Base-by-base conservation (phyloP, 2,329 filamentous ascomycete species). In the Beauveria scarabaeidicola region DNA sequence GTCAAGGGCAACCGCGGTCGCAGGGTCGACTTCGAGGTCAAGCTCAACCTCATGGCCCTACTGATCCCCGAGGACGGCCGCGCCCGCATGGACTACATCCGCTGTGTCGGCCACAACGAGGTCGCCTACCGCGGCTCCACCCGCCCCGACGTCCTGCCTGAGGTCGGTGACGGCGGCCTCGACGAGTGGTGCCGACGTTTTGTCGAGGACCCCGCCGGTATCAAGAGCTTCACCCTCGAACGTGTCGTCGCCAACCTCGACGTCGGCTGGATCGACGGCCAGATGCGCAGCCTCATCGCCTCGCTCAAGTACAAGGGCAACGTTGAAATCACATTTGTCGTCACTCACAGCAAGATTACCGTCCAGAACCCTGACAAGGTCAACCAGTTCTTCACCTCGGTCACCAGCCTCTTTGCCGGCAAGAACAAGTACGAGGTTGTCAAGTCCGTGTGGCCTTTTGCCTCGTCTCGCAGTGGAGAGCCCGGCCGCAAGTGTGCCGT, bases 371-470 rank as follows among this genome's bases (percentile, higher is more conserved):
- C 79, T 3, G 78, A 82, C 67, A 78, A 74, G 64, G 74, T 80
- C 60, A 81, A 82, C 65, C 76, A 77, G 57, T 80, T 84, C 68
- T 77, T 83, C 64, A 80, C 78, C 13, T 78, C 73, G 25, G 73
- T 84, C 27, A 74, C 77, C 2, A 75, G 77, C 25, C 68, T 83
- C 2, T 82, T 84, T 63, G 72, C 74, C 0, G 79, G 80, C 3
- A 80, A 77, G 67, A 77, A 76, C 66, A 78, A 75, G 62, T 84
- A 83, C 63, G 81, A 83, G 67, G 78, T 82, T 3, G 74, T 81
- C 52, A 80, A 81, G 66, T 74, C 76, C 1, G 75, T 84, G 1
- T 84, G 81, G 81, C 81, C 81, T 3, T 84, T 82, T 69, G 81
- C 81, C 1, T 79, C 78, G 63, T 71, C 73, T 3, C 72, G 68